Evolutionary conservation across 1,284 basidiomycete species (phyloP).

Genomic region (Rugosomyces carneus): DNA sequence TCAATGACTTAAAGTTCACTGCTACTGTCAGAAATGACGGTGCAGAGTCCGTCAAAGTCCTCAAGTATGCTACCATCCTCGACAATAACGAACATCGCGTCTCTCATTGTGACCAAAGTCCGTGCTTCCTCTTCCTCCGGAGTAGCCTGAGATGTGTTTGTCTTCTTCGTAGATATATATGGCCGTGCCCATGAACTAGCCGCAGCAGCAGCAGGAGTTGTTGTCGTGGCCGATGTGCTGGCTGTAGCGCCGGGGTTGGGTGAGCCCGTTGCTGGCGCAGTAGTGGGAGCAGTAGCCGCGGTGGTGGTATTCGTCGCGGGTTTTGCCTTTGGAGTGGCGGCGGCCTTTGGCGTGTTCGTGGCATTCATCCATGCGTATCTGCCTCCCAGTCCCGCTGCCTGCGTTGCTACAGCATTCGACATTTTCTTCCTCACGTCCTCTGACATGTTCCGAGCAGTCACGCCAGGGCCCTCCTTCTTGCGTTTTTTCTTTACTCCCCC

Average conservation of each 20-base stretch:
- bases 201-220: constrained; percentile 26
- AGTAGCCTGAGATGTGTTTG: constrained; percentile 25
- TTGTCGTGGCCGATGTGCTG: constrained; percentile 27
- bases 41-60: constrained; percentile 14
- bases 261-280: constrained; percentile 16
- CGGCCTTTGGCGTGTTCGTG: constrained; percentile 40
- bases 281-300: constrained; percentile 14
- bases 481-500: constrained; percentile 73
- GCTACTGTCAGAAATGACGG: constrained; percentile 16
- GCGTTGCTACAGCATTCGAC: constrained; percentile 82
- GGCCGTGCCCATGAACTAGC: constrained; percentile 57
- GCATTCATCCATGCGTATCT: constrained; percentile 85
- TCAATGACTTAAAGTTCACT: constrained; percentile 30
- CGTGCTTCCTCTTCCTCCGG: constrained; percentile 47
- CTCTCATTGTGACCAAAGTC: constrained; percentile 59
- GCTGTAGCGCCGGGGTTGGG: constrained; percentile 13
- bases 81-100: constrained; percentile 69
- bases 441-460: constrained; percentile 80
- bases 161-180: constrained; percentile 50
- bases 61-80: constrained; percentile 30
- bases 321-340: constrained; percentile 11
- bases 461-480: constrained; percentile 78
- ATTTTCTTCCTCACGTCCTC: constrained; percentile 86
- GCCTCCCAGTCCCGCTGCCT: constrained; percentile 73
- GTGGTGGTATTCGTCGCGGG: constrained; percentile 28